These are phyloP conservation scores for Eucalyptus pauciflora DNA, from an alignment of 345 rosid species.

Conservation along the genomic window DNA sequence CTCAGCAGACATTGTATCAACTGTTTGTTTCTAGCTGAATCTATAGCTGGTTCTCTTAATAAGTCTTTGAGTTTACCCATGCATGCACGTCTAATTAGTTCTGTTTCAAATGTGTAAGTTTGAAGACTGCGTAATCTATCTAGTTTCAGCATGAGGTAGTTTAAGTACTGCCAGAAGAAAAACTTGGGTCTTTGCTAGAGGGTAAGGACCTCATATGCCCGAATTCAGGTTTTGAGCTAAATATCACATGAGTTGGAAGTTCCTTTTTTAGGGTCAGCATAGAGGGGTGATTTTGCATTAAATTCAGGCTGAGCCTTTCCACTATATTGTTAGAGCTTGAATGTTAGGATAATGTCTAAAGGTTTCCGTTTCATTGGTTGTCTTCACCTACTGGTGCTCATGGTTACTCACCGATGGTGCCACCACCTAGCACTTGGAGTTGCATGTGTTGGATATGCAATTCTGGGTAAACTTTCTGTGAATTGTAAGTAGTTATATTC, in stretches of 20 bases:
- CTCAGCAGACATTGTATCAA: neutral
- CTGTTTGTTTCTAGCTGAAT: neutral
- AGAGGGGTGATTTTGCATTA: neutral
- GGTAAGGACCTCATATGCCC: neutral
- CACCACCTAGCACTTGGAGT: neutral
- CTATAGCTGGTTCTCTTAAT: neutral
- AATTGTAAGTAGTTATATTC: neutral
- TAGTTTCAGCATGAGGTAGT: neutral
- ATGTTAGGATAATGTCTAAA: neutral
- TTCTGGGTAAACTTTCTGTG: neutral
- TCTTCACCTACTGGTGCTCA: neutral
- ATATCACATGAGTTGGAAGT: neutral
- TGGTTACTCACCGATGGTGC: neutral
- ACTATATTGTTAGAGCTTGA: neutral
- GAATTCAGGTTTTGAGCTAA: neutral
- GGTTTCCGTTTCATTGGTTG: neutral
- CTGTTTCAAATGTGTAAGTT: neutral
- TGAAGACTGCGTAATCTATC: neutral
- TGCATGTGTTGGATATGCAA: neutral
- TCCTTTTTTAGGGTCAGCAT: neutral
- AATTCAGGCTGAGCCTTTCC: neutral
- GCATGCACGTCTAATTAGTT: neutral
- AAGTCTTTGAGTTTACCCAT: neutral
- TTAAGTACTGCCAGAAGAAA: neutral
- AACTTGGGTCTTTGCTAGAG: neutral